phyloP scores from a whole-genome alignment of 2,329 filamentous ascomycete genomes.

The Rutstroemia sp. region DNA sequence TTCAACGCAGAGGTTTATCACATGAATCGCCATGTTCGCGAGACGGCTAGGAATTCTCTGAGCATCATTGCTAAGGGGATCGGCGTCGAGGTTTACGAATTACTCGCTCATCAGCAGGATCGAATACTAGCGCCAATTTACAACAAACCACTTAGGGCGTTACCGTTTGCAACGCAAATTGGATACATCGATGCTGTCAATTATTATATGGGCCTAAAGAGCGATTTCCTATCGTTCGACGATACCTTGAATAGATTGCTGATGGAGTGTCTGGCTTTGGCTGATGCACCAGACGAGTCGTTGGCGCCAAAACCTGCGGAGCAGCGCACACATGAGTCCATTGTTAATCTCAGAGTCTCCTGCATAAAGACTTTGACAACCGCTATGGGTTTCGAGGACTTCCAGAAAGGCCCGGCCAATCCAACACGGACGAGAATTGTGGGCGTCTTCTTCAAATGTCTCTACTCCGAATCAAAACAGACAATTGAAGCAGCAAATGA shows the following conservation, averaged over 20 bases:
- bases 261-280: slow-evolving; percentile 87
- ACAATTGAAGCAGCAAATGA: slow-evolving; percentile 92
- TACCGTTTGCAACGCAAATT: slow-evolving; percentile 93
- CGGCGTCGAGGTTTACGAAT: slow-evolving; percentile 73
- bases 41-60: slow-evolving; percentile 75
- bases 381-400: slow-evolving; percentile 89
- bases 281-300: slow-evolving; percentile 90
- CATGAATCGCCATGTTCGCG: slow-evolving; percentile 91
- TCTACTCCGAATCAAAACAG: slow-evolving; percentile 87
- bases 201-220: slow-evolving; percentile 84
- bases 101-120: slow-evolving; percentile 86
- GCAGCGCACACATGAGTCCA: slow-evolving; percentile 90
- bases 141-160: slow-evolving; percentile 83
- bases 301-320: slow-evolving; percentile 89
- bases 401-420: slow-evolving; percentile 67
- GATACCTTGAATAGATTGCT: slow-evolving; percentile 84
- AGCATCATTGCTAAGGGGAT: slow-evolving; percentile 74
- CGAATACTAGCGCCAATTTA: slow-evolving; percentile 86
- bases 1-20: slow-evolving; percentile 86
- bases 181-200: slow-evolving; percentile 97
- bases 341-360: slow-evolving; percentile 83
- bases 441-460: slow-evolving; percentile 92
- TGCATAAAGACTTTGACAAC: slow-evolving; percentile 91
- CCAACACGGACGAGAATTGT: slow-evolving; percentile 67
- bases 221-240: slow-evolving; percentile 84